Evolutionary conservation across 2,329 filamentous ascomycete species (phyloP), one percentile per base, ranked within the genome.

Genomic region (Claviceps monticola): DNA sequence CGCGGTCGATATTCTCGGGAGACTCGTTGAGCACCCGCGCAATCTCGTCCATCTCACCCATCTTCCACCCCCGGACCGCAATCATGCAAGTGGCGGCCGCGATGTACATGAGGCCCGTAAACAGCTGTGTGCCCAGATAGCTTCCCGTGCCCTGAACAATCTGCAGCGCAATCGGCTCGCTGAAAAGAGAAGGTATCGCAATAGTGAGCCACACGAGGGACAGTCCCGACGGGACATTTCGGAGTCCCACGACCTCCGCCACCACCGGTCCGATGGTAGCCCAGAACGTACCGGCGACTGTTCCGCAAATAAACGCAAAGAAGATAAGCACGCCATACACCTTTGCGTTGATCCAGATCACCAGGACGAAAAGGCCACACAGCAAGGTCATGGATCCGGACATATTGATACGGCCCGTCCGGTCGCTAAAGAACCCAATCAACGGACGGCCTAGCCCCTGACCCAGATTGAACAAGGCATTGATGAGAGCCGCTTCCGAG

Each of bases 181-280:
- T 75, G 57, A 83, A 88, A 0, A 83, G 87, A 13, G 79, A 78
- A 0, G 86, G 87, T 9, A 88, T 63, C 5, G 84, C 78, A 16
- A 91, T 73, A 5, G 81, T 71, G 26, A 90, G 61, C 86, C 86
- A 91, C 19, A 81, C 76, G 17, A 91, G 72, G 50, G 80, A 86
- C 41, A 91, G 66, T 0, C 71, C 76, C 60, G 83, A 79, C 1
- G 86, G 83, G 2, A 90, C 72, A 43, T 84, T 68, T 53, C 76
- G 75, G 4, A 91, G 64, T 0, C 86, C 86, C 34, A 90, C 79
- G 1, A 91, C 79, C 64, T 91, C 86, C 2, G 83, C 83, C 5
- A 78, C 78, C 6, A 90, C 79, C 0, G 86, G 85, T 0, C 72
- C 82, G 29, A 84, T 75, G 1, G 82, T 82, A 0, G 79, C 74